Evolutionary conservation across 139 green algal genomes (phyloP).

Genomic region (Asterochloris erici): DNA sequence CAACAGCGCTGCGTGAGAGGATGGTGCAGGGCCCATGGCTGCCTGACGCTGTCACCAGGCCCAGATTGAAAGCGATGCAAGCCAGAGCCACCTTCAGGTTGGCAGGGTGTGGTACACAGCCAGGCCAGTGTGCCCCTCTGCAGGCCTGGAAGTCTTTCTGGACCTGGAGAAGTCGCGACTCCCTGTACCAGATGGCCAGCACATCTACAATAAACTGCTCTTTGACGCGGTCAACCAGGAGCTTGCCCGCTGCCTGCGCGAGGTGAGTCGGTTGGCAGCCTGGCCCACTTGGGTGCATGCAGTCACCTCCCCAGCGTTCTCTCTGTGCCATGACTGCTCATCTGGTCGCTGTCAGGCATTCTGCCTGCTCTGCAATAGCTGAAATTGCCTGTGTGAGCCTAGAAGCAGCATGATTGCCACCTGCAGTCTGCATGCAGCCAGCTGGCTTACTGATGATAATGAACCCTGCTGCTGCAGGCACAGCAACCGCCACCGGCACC

Average conservation of each 20-base stretch:
- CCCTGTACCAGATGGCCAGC: conserved; percentile 6
- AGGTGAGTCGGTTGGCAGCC: neutral
- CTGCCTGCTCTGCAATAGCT: neutral
- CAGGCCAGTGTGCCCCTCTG: neutral
- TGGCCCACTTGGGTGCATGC: neutral
- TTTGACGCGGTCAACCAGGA: conserved; percentile 12
- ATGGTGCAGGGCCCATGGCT: too few relatives aligned
- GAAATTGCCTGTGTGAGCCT: neutral
- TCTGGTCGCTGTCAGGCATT: neutral
- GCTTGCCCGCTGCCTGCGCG: conserved; percentile 1
- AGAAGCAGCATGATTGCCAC: neutral
- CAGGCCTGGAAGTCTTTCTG: conserved; percentile 15
- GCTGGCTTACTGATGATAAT: neutral
- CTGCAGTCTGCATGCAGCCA: neutral
- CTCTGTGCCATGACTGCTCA: too few relatives aligned
- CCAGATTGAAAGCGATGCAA: too few relatives aligned
- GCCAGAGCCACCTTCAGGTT: too few relatives aligned
- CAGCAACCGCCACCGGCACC: conserved; percentile 4
- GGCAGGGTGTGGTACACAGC: too few relatives aligned
- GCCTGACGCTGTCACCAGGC: too few relatives aligned
- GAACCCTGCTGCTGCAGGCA: neutral
- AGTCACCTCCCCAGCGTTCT: too few relatives aligned
- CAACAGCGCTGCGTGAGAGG: too few relatives aligned
- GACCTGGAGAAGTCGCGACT: conserved; percentile 1
- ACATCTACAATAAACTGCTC: conserved; percentile 16